These are phyloP conservation scores for Pisolithus sp. DNA, from an alignment of 768 basidiomycete species.

Conservation along the genomic window DNA sequence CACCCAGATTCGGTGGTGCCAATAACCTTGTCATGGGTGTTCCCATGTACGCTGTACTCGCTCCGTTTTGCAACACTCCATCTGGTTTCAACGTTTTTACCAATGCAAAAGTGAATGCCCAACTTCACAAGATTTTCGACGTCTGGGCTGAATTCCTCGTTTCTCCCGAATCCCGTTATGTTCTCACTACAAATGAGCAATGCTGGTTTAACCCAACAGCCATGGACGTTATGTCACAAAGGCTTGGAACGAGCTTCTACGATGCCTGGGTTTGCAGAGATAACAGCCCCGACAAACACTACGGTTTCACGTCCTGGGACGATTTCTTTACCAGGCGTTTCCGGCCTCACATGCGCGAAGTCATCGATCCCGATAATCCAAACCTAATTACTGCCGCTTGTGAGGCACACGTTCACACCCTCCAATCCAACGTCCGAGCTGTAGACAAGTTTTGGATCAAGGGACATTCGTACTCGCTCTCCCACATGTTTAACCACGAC, in stretches of 20 bases:
- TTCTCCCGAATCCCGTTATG: slow-evolving; percentile 36
- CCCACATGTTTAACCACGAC: slow-evolving; percentile 43
- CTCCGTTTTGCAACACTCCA: slow-evolving; percentile 1
- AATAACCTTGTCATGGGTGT: slow-evolving; percentile 1
- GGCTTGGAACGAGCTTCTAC: slow-evolving; percentile 21
- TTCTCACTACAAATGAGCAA: slow-evolving; percentile 30
- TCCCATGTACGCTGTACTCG: background rate
- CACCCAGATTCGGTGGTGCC: background rate
- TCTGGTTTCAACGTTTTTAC: slow-evolving; percentile 6
- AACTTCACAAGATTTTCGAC: slow-evolving; percentile 44
- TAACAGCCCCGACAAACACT: slow-evolving; percentile 24
- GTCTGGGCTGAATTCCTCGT: slow-evolving; percentile 45
- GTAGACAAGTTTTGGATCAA: slow-evolving; percentile 52
- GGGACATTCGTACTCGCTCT: slow-evolving; percentile 49
- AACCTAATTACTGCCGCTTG: slow-evolving; percentile 43
- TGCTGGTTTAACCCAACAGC: slow-evolving; percentile 46
- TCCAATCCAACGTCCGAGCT: slow-evolving; percentile 18
- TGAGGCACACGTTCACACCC: slow-evolving; percentile 42
- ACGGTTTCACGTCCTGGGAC: slow-evolving; percentile 42
- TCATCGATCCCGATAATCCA: slow-evolving; percentile 19
- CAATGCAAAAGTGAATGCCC: slow-evolving; percentile 38
- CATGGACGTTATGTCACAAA: slow-evolving; percentile 8
- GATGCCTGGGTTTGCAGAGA: slow-evolving; percentile 32
- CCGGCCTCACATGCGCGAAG: slow-evolving; percentile 30
- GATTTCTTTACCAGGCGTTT: slow-evolving; percentile 46